Evolutionary conservation across 148 eudicot species (phyloP).

Genomic region (Rhododendron henanense): DNA sequence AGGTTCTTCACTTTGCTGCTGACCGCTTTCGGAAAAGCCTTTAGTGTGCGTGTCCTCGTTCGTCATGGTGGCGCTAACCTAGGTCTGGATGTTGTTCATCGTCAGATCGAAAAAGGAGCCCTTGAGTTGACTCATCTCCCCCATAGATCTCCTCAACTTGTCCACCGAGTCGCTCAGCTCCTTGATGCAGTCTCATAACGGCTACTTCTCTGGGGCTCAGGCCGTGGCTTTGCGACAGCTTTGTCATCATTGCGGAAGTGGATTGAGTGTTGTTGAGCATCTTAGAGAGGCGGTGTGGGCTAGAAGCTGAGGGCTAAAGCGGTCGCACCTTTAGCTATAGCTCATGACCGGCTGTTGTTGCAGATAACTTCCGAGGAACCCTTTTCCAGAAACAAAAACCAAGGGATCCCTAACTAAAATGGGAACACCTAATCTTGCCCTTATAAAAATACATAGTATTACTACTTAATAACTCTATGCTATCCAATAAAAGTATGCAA

Average conservation of each 20-base stretch:
- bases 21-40: constrained; percentile 17
- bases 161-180: constrained; percentile 8
- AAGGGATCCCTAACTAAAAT: too few relatives aligned
- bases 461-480: background rate
- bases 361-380: too few relatives aligned
- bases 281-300: constrained; percentile 23
- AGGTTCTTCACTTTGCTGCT: constrained; percentile 19
- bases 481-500: background rate
- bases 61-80: constrained; percentile 40
- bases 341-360: too few relatives aligned
- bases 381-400: too few relatives aligned
- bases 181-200: constrained; percentile 20
- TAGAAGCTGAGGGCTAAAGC: constrained; percentile 14
- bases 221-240: background rate
- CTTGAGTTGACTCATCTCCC: constrained; percentile 23
- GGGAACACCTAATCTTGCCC: too few relatives aligned
- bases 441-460: too few relatives aligned
- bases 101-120: constrained; percentile 1
- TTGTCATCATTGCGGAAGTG: background rate
- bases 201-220: constrained; percentile 1
- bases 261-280: constrained; percentile 17
- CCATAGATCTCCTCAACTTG: constrained; percentile 21
- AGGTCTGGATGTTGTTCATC: constrained; percentile 31
- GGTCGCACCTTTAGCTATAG: too few relatives aligned
- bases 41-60: constrained; percentile 30